phyloP scores from a whole-genome alignment of 2,329 filamentous ascomycete species.

The Verticillium tricorpus region DNA sequence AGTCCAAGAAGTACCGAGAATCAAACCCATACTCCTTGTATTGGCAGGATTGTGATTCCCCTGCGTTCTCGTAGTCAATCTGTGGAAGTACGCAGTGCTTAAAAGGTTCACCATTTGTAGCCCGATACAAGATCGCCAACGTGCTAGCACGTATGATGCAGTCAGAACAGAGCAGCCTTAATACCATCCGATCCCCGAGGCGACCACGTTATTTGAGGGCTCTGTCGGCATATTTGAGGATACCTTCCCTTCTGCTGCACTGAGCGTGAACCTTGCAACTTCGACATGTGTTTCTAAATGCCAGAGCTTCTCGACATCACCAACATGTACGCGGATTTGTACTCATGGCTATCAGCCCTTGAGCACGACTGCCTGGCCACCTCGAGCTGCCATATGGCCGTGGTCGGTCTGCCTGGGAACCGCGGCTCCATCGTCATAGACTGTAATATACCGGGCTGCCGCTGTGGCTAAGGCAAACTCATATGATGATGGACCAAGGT shows the following conservation, averaged over 20 bases:
- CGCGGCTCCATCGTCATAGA: neutral
- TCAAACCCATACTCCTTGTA: no score
- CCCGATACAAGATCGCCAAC: no score
- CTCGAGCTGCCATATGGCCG: constrained; percentile 15
- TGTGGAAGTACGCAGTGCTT: no score
- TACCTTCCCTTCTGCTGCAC: constrained; percentile 14
- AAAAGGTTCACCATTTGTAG: no score
- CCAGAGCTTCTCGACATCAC: constrained; percentile 11
- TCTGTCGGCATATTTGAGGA: neutral
- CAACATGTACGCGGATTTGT: constrained; percentile 19
- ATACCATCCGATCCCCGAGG: no score
- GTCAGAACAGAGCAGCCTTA: no score
- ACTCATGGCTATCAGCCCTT: constrained; percentile 20
- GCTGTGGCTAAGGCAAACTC: neutral
- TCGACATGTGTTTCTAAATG: constrained; percentile 18
- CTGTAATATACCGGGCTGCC: neutral
- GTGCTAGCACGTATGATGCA: no score
- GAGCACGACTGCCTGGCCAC: constrained; percentile 11
- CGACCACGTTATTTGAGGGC: neutral
- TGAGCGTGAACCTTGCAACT: constrained; percentile 7
- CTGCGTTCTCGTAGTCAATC: no score
- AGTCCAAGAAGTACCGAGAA: no score
- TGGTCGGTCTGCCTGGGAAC: neutral
- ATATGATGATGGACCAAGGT: neutral
- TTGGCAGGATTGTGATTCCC: no score